A percentile compares a stretch with the other conserved stretches of the same genome.
Evolutionary conservation across 805 yeast genomes (phyloP).

Genomic region (Saturnispora galanensis): DNA sequence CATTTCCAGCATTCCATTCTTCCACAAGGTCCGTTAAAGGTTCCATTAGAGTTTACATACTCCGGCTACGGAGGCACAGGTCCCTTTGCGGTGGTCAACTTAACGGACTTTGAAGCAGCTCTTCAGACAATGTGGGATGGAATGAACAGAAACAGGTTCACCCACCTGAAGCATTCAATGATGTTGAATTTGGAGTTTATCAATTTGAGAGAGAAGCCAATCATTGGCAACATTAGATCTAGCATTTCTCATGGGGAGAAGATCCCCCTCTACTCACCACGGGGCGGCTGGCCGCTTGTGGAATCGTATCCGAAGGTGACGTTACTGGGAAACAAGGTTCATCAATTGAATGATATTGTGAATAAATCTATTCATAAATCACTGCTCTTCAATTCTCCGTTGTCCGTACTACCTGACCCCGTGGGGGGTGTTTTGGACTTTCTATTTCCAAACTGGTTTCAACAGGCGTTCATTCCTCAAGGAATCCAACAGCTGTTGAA

Average conservation of each 20-base stretch:
- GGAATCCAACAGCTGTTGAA: conserved; percentile 9
- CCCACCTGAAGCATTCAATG: conserved; percentile 10
- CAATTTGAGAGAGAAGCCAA: conserved; percentile 6
- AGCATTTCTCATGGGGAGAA: neutral
- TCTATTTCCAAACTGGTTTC: conserved; percentile 10
- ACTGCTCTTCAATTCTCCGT: neutral
- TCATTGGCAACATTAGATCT: conserved; percentile 10
- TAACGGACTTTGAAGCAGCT: conserved; percentile 5
- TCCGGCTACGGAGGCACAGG: conserved; percentile 6
- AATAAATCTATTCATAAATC: conserved; percentile 4
- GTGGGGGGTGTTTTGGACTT: conserved; percentile 7
- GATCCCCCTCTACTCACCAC: neutral
- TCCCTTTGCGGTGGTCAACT: conserved; percentile 7
- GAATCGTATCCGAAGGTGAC: neutral
- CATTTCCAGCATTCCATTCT: conserved; percentile 10
- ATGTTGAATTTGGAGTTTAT: conserved; percentile 10
- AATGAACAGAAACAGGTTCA: conserved; percentile 9
- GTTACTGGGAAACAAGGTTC: neutral
- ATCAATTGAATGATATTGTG: neutral
- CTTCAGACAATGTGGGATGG: conserved; percentile 7
- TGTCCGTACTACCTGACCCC: neutral
- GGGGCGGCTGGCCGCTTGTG: conserved; percentile 1
- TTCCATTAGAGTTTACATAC: conserved; percentile 11
- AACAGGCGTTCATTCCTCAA: conserved; percentile 7
- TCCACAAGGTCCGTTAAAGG: conserved; percentile 8